Evolutionary conservation across 257 asterid species (phyloP), one percentile per base, ranked within the genome.

Genomic region (Rauvolfia tetraphylla): DNA sequence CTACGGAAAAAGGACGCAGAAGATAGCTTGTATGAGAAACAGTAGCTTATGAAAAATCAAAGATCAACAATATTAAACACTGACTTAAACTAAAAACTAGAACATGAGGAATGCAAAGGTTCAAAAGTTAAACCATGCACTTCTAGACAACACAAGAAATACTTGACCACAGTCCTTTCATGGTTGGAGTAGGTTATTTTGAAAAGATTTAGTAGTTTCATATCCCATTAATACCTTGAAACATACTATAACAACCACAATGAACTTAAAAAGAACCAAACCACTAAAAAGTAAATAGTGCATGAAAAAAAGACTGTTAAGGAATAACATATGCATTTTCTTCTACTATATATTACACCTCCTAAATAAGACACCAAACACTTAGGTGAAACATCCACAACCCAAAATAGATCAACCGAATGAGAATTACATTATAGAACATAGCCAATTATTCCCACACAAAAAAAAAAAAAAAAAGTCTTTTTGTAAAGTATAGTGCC

Each of bases 1-100:
- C 98, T 94, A 85, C 86, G 84, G 14, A 73, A 70, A 33, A 51
- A 53, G 39, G 14, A 76, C 7, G 42, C 49, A 77, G 49, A 22
- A 27, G 25, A 36, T n/a, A 69, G n/a, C 62, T 49, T 54, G 69
- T 38, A 56, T 22, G 65, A 33, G 29, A 58, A n/a, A 23, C 20
- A 38, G 20, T 67, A 38, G 72, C 6, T 9, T 18, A 67, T 38
- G 72, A 22, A 3, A n/a, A 67, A 67, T 38, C 51, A 67, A 65
- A 65, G 46, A 65, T 34, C 5, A 65, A 67, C 22, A 22, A 22
- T 34, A 39, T 9, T 18, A 22, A 20, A 66, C 49, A 31, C 18
- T 38, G 49, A 67, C 1, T 29, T 12, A 51, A 67, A 36, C 41
- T 41, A 38, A 67, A 66, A 66, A 20, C 15, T 20, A 36, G 38